Conservation (phyloP, 805 yeast species). For the Candida ipomoeae region DNA sequence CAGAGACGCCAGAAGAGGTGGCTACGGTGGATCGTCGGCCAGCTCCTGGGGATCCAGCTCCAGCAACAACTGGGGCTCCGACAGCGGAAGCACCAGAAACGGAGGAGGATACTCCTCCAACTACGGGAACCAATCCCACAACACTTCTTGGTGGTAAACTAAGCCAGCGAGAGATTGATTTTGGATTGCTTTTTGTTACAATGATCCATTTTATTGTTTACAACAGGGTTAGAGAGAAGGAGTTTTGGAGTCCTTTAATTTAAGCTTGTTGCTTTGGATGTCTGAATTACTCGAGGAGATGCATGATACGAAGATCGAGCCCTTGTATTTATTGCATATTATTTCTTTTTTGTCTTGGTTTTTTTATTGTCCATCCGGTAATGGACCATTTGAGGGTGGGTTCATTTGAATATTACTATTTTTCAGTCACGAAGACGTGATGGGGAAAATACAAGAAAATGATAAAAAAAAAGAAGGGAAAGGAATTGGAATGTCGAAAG, state of each 20-base stretch:
- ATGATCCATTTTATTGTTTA: conserved; percentile 9
- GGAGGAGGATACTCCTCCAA: conserved; percentile 27
- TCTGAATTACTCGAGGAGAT: conserved; percentile 16
- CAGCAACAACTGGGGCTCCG: conserved; percentile 18
- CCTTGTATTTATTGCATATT: conserved; percentile 17
- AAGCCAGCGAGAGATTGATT: conserved; percentile 8
- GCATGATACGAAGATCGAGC: conserved; percentile 11
- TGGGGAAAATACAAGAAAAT: conserved; percentile 7
- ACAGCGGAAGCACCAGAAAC: conserved; percentile 23
- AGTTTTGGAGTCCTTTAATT: conserved; percentile 2
- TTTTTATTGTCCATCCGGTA: conserved; percentile 16
- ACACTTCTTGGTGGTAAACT: conserved; percentile 42
- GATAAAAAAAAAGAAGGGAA: conserved; percentile 15
- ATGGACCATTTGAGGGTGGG: conserved; percentile 15
- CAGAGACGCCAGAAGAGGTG: conserved; percentile 51
- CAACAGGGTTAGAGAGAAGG: conserved; percentile 10
- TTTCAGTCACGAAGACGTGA: conserved; percentile 4
- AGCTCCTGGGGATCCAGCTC: conserved; percentile 19
- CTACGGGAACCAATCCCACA: conserved; percentile 34
- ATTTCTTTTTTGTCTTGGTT: conserved; percentile 16
- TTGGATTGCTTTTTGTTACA: conserved; percentile 17
- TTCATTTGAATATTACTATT: conserved; percentile 12
- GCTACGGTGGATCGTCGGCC: conserved; percentile 29
- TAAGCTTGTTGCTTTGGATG: conserved; percentile 9
- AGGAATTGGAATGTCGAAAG: conserved; percentile 14